phyloP scores from a whole-genome alignment of 176 grass and related monocot species.

The Musa troglodytarum region DNA sequence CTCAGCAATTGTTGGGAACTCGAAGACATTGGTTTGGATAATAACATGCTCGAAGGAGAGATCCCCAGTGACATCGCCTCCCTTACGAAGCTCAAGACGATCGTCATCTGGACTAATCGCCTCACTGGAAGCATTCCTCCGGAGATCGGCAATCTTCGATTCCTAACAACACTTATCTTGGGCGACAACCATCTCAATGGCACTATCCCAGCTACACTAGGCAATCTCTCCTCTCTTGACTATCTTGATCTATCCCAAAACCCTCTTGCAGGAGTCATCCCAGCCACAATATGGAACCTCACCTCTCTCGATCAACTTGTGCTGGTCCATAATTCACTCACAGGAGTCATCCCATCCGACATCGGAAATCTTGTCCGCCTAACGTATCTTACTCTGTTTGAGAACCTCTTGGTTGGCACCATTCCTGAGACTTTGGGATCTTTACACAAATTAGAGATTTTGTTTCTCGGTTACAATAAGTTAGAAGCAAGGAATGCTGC shows the following conservation, averaged over 20 bases:
- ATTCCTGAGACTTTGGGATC: neutral
- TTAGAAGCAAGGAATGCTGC: neutral
- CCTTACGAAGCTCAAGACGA: neutral
- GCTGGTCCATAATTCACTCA: neutral
- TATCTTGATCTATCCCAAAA: neutral
- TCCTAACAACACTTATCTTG: conserved; percentile 12
- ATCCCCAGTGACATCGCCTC: neutral
- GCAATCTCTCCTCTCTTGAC: conserved; percentile 2
- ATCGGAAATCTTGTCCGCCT: neutral
- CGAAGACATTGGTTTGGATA: no score
- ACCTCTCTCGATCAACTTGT: neutral
- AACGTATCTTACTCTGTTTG: neutral
- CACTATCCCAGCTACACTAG: conserved; percentile 14
- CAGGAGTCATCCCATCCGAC: neutral
- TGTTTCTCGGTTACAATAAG: neutral
- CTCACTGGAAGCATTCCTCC: conserved; percentile 7
- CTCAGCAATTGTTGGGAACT: no score
- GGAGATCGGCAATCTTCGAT: neutral
- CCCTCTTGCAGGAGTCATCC: conserved; percentile 4
- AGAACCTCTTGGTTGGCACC: neutral
- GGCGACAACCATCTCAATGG: conserved; percentile 30
- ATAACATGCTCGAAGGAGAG: neutral
- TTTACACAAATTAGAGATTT: neutral
- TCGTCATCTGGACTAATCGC: neutral
- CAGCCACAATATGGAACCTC: neutral